phyloP scores from a whole-genome alignment of 164 flowering plant species.

The Umbilicus rupestris region DNA sequence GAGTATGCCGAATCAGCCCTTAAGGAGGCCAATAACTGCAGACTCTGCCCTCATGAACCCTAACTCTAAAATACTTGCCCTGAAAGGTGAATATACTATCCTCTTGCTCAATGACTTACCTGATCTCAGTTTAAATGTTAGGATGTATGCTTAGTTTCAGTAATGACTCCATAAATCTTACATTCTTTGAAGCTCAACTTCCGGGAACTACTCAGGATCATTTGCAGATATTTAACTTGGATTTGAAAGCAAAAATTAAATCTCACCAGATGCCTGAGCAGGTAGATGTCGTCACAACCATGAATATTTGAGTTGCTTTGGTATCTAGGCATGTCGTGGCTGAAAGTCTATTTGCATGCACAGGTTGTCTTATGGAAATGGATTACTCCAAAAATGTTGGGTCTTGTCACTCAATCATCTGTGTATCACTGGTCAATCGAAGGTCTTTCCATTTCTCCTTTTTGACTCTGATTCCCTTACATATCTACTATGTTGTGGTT shows the following conservation, averaged over 20 bases:
- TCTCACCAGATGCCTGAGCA: constrained; percentile 98
- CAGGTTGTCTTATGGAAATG: constrained; percentile 98
- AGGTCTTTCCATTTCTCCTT: constrained; percentile 27
- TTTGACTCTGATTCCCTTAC: constrained; percentile 2
- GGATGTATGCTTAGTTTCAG: not conserved
- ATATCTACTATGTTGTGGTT: too few species aligned
- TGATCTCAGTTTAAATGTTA: too few species aligned
- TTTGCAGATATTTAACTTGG: constrained; percentile 90
- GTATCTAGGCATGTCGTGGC: too few species aligned
- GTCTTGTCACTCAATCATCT: constrained; percentile 84
- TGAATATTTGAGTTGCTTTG: too few species aligned
- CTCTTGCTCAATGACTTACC: too few species aligned
- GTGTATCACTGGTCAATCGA: constrained; percentile 98
- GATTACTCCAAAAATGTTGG: constrained; percentile 86
- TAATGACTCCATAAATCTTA: constrained; percentile 4
- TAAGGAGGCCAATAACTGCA: too few species aligned
- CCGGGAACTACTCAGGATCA: constrained; percentile 96
- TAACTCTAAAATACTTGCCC: too few species aligned
- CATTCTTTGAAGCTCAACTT: constrained; percentile 90
- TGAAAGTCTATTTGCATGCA: not conserved
- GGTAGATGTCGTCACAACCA: constrained; percentile 31
- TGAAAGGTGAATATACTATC: too few species aligned
- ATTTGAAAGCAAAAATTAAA: constrained; percentile 79
- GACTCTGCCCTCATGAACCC: too few species aligned
- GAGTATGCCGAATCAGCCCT: too few species aligned